phyloP scores from a whole-genome alignment of 2,329 filamentous ascomycete species.

The Aspergillus alliaceus region DNA sequence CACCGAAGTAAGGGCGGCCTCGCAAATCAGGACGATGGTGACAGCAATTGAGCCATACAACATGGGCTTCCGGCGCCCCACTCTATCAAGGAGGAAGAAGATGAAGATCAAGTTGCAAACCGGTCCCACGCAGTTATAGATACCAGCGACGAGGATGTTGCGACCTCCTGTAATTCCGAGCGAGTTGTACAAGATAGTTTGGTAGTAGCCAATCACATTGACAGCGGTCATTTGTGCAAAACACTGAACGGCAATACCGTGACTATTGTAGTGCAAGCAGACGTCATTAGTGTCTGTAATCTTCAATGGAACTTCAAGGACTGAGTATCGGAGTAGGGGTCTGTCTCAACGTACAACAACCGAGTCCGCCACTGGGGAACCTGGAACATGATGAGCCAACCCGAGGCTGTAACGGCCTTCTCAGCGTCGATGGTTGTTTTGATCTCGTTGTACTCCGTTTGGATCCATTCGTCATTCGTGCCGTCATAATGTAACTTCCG shows the following conservation, averaged over 20 bases:
- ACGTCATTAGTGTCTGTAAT: background rate
- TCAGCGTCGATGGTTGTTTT: constrained; percentile 58
- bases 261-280: constrained; percentile 24
- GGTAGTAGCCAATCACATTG: constrained; percentile 45
- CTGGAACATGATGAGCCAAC: constrained; percentile 40
- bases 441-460: constrained; percentile 34
- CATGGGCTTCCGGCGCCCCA: constrained; percentile 54
- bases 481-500: constrained; percentile 57
- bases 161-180: constrained; percentile 58
- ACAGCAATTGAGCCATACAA: constrained; percentile 57
- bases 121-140: constrained; percentile 61
- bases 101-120: constrained; percentile 50
- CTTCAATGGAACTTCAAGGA: background rate
- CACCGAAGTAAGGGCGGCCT: constrained; percentile 58
- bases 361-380: constrained; percentile 57
- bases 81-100: constrained; percentile 55
- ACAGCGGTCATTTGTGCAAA: constrained; percentile 59
- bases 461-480: constrained; percentile 57
- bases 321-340: no score
- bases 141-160: constrained; percentile 57
- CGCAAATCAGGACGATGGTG: constrained; percentile 58
- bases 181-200: constrained; percentile 40
- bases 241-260: constrained; percentile 63
- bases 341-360: constrained; percentile 46
- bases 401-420: constrained; percentile 51